These are phyloP conservation scores for Podila clonocystis DNA, from an alignment of 192 early-diverging fungal genomes.

Conservation along the genomic window DNA sequence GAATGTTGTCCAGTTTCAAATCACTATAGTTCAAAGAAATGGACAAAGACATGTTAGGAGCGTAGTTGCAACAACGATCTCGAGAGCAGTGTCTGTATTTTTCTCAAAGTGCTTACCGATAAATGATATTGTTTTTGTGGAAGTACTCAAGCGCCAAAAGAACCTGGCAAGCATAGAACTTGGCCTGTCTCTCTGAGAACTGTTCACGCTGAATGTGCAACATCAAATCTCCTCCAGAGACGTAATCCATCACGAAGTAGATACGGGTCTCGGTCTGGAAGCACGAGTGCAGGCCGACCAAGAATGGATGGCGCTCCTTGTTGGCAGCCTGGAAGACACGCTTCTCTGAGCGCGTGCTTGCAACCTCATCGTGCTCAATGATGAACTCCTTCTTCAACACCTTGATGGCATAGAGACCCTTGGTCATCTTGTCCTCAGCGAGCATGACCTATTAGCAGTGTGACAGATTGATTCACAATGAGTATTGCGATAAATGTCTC, in stretches of 20 bases:
- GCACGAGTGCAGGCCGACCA: constrained; percentile 95
- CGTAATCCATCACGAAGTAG: constrained; percentile 99
- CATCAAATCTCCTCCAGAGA: constrained; percentile 98
- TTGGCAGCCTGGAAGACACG: constrained; percentile 94
- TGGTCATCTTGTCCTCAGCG: constrained; percentile 87
- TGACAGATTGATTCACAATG: no score
- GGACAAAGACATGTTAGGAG: background rate
- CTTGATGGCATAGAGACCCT: constrained; percentile 95
- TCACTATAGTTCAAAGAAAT: constrained; percentile 63
- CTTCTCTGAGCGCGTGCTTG: constrained; percentile 92
- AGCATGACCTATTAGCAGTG: constrained; percentile 82
- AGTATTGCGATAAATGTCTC: background rate
- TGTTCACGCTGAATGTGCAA: constrained; percentile 95
- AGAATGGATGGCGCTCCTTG: constrained; percentile 91
- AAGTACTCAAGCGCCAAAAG: constrained; percentile 96
- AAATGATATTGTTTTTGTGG: constrained; percentile 93
- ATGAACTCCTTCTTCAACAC: constrained; percentile 99
- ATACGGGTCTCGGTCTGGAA: constrained; percentile 95
- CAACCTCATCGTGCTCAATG: constrained; percentile 97
- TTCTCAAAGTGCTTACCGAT: constrained; percentile 63
- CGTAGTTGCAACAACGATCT: background rate
- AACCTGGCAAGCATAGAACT: constrained; percentile 97
- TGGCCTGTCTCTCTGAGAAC: constrained; percentile 92
- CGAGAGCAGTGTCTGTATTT: background rate
- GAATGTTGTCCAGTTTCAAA: constrained; percentile 97